Evolutionary conservation across 768 basidiomycete species (phyloP), one percentile per base, ranked within the genome.

Genomic region (Pleurotus platypus): DNA sequence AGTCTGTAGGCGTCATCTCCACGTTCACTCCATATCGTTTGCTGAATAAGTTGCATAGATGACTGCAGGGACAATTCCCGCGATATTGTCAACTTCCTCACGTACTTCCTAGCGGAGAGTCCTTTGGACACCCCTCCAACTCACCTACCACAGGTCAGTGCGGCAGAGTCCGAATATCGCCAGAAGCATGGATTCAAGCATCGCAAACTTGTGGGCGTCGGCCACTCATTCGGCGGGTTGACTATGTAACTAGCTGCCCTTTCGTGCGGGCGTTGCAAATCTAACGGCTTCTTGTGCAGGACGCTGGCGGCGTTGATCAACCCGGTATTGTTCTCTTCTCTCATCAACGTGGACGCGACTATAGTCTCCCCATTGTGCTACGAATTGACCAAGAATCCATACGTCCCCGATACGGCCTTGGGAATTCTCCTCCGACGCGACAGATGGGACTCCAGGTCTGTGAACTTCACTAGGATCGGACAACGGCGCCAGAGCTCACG

Each of bases 191-290:
- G 90, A 1, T 84, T 85, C 64, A 59, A 46, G 1, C 60, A 71
- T 4, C 79, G 87, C 37, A 81, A 69, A 16, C 63, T 94, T 2
- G 75, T 93, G 16, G 83, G 76, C 4, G 72, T 93, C 3, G 93
- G 92, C 0, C 94, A 97, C 66, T 94, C 92, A 0, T 85, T 91
- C 53, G 91, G 94, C 16, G 93, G 90, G 1, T 86, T 85, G 64
- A 83, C 85, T 1, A 78, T 83, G 86, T 91, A 66, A 64, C 89
- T 76, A 55, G 57, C 49, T 26, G 58, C 53, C 15, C 35, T 15
- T 51, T n/a, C 5, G 20, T 18, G 7, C 13, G 6, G 22, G 55
- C 22, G 9, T 20, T 47, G 18, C 9, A 35, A 8, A 35, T 3
- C 24, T 30, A 27, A 37, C 18, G 38, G 3, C 39, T 55, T 27